These are phyloP conservation scores for Phoma herbarum DNA, from an alignment of 2,329 filamentous ascomycete species.

Conservation along the genomic window DNA sequence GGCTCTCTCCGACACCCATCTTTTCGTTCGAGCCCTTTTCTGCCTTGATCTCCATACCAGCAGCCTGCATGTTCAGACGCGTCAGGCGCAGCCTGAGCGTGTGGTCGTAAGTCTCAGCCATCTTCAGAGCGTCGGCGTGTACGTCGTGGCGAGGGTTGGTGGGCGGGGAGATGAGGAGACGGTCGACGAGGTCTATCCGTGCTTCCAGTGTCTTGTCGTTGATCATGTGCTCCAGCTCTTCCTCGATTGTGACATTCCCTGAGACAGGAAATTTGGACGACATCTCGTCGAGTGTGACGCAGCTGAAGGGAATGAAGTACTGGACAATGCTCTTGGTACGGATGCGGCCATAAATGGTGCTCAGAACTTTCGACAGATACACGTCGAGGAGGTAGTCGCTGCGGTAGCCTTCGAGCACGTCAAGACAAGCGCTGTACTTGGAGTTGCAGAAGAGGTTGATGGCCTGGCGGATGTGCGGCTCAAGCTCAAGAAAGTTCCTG, in stretches of 20 bases:
- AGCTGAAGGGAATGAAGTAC: conserved; percentile 90
- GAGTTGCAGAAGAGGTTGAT: conserved; percentile 89
- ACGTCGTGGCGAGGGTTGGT: conserved; percentile 72
- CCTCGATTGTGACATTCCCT: conserved; percentile 62
- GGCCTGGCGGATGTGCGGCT: conserved; percentile 92
- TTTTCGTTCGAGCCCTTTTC: conserved; percentile 36
- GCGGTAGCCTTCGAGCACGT: conserved; percentile 81
- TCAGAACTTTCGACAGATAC: conserved; percentile 79
- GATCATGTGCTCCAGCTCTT: conserved; percentile 83
- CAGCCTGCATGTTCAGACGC: conserved; percentile 76
- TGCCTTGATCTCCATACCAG: conserved; percentile 73
- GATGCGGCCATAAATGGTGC: conserved; percentile 75
- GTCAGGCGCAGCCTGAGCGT: conserved; percentile 80
- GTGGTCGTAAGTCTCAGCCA: conserved; percentile 75
- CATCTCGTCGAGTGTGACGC: conserved; percentile 82
- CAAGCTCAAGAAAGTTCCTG: conserved; percentile 86
- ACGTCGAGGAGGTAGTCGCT: conserved; percentile 91
- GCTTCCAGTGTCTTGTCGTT: conserved; percentile 74
- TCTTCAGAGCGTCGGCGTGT: conserved; percentile 73
- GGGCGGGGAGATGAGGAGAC: conserved; percentile 76
- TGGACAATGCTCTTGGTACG: conserved; percentile 92
- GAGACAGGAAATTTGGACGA: conserved; percentile 76
- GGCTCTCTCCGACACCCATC: conserved; percentile 32
- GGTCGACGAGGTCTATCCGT: conserved; percentile 83
- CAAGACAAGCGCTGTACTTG: conserved; percentile 85